Conservation (phyloP, 1,284 basidiomycete species). For the Cryptococcus sp. region DNA sequence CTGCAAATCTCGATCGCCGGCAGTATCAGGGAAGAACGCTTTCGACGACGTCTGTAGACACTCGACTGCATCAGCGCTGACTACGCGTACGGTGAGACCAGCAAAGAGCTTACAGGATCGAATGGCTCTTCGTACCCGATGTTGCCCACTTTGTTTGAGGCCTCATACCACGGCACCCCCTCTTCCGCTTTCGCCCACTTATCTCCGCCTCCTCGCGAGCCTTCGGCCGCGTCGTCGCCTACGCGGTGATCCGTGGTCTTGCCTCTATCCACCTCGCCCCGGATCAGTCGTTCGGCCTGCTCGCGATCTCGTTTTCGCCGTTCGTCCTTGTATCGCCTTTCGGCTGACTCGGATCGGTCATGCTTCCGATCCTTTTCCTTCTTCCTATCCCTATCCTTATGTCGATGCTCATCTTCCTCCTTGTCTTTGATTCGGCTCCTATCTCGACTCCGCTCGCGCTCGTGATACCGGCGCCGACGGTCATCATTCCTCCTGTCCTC, state of each 20-base stretch:
- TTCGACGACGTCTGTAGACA: constrained; percentile 16
- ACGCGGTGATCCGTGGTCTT: no score
- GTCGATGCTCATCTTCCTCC: neutral
- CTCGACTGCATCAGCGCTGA: neutral
- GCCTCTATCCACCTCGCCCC: constrained; percentile 4
- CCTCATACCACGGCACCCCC: constrained; percentile 38
- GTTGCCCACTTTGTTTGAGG: neutral
- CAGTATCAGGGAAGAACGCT: constrained; percentile 33
- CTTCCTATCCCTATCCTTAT: neutral
- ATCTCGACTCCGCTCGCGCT: neutral
- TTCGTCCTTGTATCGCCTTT: constrained; percentile 15
- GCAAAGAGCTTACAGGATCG: constrained; percentile 18
- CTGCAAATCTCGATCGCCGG: constrained; percentile 35
- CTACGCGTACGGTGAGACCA: neutral
- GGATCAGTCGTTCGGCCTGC: constrained; percentile 14
- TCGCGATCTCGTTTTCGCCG: constrained; percentile 16
- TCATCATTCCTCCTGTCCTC: constrained; percentile 1
- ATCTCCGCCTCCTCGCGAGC: constrained; percentile 10
- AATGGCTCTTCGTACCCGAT: constrained; percentile 8
- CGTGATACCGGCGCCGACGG: neutral
- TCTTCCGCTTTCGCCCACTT: constrained; percentile 18
- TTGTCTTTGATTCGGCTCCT: neutral
- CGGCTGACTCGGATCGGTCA: constrained; percentile 12
- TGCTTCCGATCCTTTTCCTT: constrained; percentile 1
- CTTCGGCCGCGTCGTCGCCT: neutral